Evolutionary conservation across 129 eudicot species (phyloP), one percentile per base, ranked within the genome.

Genomic region (carrot (Daucus carota)): DNA sequence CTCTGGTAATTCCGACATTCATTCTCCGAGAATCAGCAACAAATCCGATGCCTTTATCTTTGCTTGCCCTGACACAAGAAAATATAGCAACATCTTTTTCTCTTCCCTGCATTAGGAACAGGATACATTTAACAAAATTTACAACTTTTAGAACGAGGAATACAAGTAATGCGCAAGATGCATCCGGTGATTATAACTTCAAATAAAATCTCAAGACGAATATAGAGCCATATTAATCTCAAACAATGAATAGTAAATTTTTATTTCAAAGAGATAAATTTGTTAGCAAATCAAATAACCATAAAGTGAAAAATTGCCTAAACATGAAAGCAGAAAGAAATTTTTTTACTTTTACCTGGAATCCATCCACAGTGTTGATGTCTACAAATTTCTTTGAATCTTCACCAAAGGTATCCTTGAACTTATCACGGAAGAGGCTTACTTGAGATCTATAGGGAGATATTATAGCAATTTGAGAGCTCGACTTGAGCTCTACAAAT

Each of bases 1-100:
- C 99, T 81, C 99, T 86, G 15, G 97, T 95, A 76, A n/a, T n/a
- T n/a, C n/a, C n/a, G n/a, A 95, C 99, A 88, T 95, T 95, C 99
- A 95, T 95, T 77, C 97, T 81, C 78, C 96, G 82, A 79, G 72
- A 87, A 88, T 95, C 99, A 75, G 86, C 80, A 26, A 95, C 97
- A 80, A 91, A 91, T 0, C 99, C 99, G 29, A 95, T 88, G 72
- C 94, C 90, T 69, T 65, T 73, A 54, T 89, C 92, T 84, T 88
- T 77, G 81, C 82, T 95, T 45, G 99, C 86, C 77, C 97, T 88
- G 72, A 95, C 99, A 84, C 97, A 95, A 6, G 99, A 89, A 79
- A 95, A 95, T 31, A 95, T 91, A 46, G 99, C 99, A 77, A 95
- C 94, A 75, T 91, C 96, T 80, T 95, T 91, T 84, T 95, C 99